Evolutionary conservation across 2,329 filamentous ascomycete species (phyloP).

Genomic region (Sarocladiaceae sp.): DNA sequence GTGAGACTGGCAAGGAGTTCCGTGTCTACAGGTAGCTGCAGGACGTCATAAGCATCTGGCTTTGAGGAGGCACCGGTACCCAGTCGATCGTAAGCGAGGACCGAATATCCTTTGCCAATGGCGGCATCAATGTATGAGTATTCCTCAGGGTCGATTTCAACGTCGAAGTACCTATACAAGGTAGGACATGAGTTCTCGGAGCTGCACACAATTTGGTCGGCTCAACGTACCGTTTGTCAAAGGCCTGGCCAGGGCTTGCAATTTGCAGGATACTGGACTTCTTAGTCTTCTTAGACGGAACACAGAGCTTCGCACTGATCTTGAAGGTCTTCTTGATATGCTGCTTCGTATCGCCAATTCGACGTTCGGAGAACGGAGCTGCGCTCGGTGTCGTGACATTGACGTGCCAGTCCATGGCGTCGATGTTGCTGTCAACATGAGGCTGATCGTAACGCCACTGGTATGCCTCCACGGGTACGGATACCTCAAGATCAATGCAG

Average conservation of each 20-base stretch:
- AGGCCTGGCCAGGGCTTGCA: not conserved
- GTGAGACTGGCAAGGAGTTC: not conserved
- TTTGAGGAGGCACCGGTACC: not conserved
- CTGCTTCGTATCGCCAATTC: not conserved
- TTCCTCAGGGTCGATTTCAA: not conserved
- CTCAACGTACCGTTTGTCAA: conserved; percentile 3
- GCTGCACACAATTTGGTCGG: not conserved
- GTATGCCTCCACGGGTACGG: not conserved
- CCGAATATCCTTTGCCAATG: not conserved
- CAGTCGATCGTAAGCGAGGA: not conserved
- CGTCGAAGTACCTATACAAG: not conserved
- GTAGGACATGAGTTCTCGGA: not conserved
- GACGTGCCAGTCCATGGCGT: conserved; percentile 9
- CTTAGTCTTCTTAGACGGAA: not conserved
- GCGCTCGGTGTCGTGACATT: not conserved
- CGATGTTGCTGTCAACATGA: conserved; percentile 5
- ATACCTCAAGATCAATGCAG: not conserved
- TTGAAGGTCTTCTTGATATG: not conserved
- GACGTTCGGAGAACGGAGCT: not conserved
- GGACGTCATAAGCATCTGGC: not conserved
- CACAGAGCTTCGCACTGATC: conserved; percentile 6
- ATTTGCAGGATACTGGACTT: conserved; percentile 6
- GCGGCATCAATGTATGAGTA: conserved; percentile 5
- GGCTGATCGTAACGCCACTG: conserved; percentile 6
- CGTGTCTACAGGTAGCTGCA: not conserved